A percentile compares a stretch with the other conserved stretches of the same genome.
These are phyloP conservation scores for Syzygium malaccense DNA, from an alignment of 441 rosid species.

Conservation along the genomic window DNA sequence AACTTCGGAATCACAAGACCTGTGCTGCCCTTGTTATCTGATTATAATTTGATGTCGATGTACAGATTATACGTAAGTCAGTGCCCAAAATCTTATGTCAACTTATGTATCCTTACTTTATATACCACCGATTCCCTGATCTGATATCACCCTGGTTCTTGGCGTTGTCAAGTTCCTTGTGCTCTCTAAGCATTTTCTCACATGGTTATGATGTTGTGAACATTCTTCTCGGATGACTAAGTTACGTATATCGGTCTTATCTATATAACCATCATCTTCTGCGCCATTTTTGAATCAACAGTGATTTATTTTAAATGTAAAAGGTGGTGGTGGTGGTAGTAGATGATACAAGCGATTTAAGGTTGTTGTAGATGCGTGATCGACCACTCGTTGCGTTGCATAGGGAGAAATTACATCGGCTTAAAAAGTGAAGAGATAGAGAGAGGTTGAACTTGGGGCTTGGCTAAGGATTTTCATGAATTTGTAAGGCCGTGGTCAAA, in stretches of 20 bases:
- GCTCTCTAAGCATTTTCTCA: neutral
- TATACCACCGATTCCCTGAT: neutral
- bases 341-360: neutral
- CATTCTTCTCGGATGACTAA: neutral
- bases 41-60: neutral
- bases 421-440: neutral
- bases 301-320: neutral
- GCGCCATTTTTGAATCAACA: neutral
- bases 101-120: neutral
- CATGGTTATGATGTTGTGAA: neutral
- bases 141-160: neutral
- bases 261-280: neutral
- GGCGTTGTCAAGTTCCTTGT: neutral
- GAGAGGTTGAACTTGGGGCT: neutral
- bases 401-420: neutral
- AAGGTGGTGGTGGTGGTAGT: neutral
- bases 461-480: neutral
- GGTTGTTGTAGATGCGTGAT: neutral
- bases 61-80: neutral
- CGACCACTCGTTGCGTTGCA: neutral
- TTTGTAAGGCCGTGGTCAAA: neutral
- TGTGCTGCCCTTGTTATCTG: neutral
- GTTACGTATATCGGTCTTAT: neutral
- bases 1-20: neutral
- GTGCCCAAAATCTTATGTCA: neutral